A percentile compares a stretch with the other conserved stretches of the same genome.
Conservation (phyloP, 208 protist species). For the Leishmania gerbilli region DNA sequence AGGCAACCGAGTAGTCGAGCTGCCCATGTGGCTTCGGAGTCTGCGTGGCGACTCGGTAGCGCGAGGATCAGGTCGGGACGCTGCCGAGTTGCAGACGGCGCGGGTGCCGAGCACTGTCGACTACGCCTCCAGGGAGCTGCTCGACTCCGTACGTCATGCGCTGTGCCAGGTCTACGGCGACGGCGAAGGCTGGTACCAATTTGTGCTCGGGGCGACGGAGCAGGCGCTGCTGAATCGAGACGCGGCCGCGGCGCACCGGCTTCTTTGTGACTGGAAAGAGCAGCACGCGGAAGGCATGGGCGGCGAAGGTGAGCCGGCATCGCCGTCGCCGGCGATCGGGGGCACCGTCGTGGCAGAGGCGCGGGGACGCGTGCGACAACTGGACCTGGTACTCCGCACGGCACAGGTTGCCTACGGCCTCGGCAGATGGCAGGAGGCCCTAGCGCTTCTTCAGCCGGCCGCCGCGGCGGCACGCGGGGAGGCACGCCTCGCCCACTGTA, state of each 20-base stretch:
- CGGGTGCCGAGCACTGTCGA: conserved; percentile 2
- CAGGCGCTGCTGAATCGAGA: conserved; percentile 22
- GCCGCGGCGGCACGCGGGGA: background rate
- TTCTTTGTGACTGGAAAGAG: conserved; percentile 30
- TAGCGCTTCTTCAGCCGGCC: conserved; percentile 29
- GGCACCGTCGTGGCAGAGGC: background rate
- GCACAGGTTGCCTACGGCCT: conserved; percentile 36
- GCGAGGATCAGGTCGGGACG: background rate
- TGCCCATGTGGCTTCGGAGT: conserved; percentile 5
- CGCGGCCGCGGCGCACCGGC: conserved; percentile 28
- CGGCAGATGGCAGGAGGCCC: conserved; percentile 29
- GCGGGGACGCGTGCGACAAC: background rate
- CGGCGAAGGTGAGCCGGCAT: background rate
- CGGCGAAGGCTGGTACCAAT: conserved; percentile 18
- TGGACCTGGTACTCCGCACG: conserved; percentile 29
- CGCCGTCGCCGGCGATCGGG: background rate
- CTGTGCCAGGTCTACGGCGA: conserved; percentile 36
- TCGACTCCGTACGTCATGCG: conserved; percentile 32
- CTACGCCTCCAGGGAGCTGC: conserved; percentile 11
- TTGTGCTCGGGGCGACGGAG: conserved; percentile 16
- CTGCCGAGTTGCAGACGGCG: background rate
- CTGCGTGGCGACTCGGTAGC: background rate
- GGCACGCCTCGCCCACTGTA: background rate
- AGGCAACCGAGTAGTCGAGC: background rate
- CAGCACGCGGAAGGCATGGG: background rate